Percentiles rank a stretch among this genome's conserved stretches.
phyloP scores from a whole-genome alignment of 192 early-diverging fungal genomes.

The Gonapodya sp. region DNA sequence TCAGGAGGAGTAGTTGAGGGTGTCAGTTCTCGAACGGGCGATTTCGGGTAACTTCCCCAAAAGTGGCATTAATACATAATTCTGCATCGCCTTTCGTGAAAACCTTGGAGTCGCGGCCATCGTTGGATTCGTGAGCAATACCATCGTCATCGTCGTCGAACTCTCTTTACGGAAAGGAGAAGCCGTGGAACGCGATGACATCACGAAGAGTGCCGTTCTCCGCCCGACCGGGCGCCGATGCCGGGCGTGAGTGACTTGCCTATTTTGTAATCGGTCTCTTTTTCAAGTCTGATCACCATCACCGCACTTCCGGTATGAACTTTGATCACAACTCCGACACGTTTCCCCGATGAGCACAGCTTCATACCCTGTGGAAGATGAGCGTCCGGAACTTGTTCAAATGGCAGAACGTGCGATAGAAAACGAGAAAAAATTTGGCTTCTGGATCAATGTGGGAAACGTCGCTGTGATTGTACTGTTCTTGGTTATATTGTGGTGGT shows the following conservation, averaged over 20 bases:
- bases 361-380: background rate
- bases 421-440: background rate
- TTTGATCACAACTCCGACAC: too few species aligned
- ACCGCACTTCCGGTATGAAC: background rate
- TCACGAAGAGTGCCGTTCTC: background rate
- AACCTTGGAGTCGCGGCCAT: too few species aligned
- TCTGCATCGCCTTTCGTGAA: too few species aligned
- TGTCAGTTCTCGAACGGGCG: too few species aligned
- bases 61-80: too few species aligned
- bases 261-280: too few species aligned
- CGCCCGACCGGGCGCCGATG: background rate
- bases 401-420: background rate
- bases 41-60: too few species aligned
- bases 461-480: background rate
- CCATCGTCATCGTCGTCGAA: too few species aligned
- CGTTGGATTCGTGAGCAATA: too few species aligned
- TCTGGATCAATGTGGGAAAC: background rate
- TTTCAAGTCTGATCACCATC: too few species aligned
- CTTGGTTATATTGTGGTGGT: background rate
- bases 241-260: background rate
- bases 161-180: too few species aligned
- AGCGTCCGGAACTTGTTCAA: background rate
- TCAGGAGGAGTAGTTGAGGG: too few species aligned
- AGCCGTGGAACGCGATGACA: background rate
- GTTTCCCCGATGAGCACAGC: background rate